Conservation (phyloP, 2,329 filamentous ascomycete genomes). For the Penicillium sp. region DNA sequence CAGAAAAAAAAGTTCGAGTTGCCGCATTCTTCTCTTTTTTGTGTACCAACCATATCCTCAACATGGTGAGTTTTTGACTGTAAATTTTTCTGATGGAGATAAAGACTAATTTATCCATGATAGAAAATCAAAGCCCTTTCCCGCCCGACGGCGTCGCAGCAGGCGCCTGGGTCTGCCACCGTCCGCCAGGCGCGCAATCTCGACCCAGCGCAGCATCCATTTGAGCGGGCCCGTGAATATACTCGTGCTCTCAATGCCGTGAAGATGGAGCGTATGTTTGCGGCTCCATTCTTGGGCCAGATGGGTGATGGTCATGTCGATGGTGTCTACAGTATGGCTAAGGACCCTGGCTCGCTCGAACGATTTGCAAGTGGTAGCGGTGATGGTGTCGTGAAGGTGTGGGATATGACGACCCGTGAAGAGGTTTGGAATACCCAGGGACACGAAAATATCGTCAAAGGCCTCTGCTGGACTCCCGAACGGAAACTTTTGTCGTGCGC, state of each 20-base stretch:
- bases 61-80: conserved; percentile 35
- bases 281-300: conserved; percentile 79
- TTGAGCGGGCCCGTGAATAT: conserved; percentile 87
- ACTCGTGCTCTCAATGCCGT: conserved; percentile 79
- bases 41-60: conserved; percentile 22
- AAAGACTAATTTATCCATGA: conserved; percentile 17
- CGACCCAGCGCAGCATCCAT: conserved; percentile 84
- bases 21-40: conserved; percentile 21
- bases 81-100: background rate
- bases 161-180: conserved; percentile 51
- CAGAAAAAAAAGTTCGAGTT: conserved; percentile 39
- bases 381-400: conserved; percentile 92
- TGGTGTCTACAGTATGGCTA: conserved; percentile 79
- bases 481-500: conserved; percentile 85
- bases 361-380: conserved; percentile 81
- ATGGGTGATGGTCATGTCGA: conserved; percentile 91
- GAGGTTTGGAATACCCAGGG: conserved; percentile 79
- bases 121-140: conserved; percentile 62
- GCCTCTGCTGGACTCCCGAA: conserved; percentile 84
- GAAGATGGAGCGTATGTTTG: conserved; percentile 92
- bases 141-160: conserved; percentile 51
- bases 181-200: conserved; percentile 58
- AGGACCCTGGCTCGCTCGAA: conserved; percentile 74
- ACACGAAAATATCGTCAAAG: conserved; percentile 93
- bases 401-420: conserved; percentile 74